These are phyloP conservation scores for Pholiota conissans DNA, from an alignment of 768 basidiomycete species.

Conservation along the genomic window DNA sequence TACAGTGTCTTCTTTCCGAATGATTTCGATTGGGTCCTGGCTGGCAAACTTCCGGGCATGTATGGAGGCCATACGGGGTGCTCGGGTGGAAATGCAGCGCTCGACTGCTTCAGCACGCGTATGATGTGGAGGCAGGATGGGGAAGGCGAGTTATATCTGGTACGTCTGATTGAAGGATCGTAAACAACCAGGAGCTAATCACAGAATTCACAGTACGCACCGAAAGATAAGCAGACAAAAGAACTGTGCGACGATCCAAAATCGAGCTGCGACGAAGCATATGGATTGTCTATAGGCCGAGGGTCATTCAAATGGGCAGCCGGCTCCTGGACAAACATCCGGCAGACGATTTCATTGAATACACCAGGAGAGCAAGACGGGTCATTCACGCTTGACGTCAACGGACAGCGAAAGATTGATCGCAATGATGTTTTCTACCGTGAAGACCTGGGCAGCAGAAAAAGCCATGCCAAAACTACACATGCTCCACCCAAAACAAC, in stretches of 20 bases:
- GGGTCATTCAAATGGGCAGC: constrained; percentile 63
- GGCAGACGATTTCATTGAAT: constrained; percentile 72
- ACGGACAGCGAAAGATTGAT: constrained; percentile 54
- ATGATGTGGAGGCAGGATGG: constrained; percentile 80
- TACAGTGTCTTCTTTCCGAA: constrained; percentile 80
- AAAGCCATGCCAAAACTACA: constrained; percentile 5
- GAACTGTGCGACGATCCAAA: constrained; percentile 56
- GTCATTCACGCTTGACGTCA: constrained; percentile 59
- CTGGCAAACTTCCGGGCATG: constrained; percentile 83
- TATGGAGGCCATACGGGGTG: constrained; percentile 70
- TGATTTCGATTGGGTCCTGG: constrained; percentile 77
- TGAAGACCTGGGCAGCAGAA: constrained; percentile 24
- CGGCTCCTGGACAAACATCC: constrained; percentile 71
- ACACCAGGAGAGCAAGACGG: constrained; percentile 75
- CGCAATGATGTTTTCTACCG: constrained; percentile 66
- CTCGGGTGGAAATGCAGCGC: constrained; percentile 73
- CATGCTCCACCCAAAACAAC: constrained; percentile 12
- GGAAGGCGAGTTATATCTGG: constrained; percentile 74
- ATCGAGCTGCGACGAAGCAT: constrained; percentile 63
- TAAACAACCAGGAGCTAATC: not conserved
- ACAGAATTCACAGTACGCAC: constrained; percentile 60
- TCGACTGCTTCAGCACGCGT: constrained; percentile 79
- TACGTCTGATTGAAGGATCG: constrained; percentile 30
- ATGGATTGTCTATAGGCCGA: constrained; percentile 76
- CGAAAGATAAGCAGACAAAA: constrained; percentile 65